These are phyloP conservation scores for Alternaria conjuncta DNA, from an alignment of 2,329 filamentous ascomycete genomes.

Conservation along the genomic window DNA sequence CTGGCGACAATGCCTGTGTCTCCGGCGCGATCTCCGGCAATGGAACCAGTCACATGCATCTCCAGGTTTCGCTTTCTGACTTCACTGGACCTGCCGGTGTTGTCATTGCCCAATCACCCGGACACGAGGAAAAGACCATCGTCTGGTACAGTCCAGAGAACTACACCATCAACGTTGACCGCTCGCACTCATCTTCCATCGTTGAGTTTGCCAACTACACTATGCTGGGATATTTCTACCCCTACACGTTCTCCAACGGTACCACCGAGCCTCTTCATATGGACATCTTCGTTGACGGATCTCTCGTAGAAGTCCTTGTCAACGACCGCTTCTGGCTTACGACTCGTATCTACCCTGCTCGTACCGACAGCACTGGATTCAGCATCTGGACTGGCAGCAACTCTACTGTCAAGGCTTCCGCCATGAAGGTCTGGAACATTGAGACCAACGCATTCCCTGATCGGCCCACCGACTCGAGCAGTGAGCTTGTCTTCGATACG, in stretches of 20 bases:
- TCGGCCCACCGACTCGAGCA: constrained; percentile 51
- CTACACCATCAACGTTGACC: constrained; percentile 55
- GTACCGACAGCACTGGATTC: constrained; percentile 52
- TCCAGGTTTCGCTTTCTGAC: constrained; percentile 50
- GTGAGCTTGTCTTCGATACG: constrained; percentile 51
- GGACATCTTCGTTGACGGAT: constrained; percentile 57
- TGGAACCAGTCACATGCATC: constrained; percentile 50
- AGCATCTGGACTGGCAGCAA: constrained; percentile 51
- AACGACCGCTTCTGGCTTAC: constrained; percentile 52
- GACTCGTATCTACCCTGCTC: constrained; percentile 56
- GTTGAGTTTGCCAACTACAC: constrained; percentile 52
- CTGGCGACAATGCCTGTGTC: constrained; percentile 16
- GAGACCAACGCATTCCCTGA: constrained; percentile 50
- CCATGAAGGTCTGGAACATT: constrained; percentile 50
- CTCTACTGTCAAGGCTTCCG: constrained; percentile 44
- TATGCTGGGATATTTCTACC: constrained; percentile 55
- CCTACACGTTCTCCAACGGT: constrained; percentile 49
- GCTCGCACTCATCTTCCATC: constrained; percentile 52
- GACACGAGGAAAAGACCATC: constrained; percentile 52
- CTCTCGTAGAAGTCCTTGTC: constrained; percentile 55
- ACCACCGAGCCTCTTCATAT: constrained; percentile 50
- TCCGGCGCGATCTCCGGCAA: constrained; percentile 33
- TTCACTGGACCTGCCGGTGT: constrained; percentile 52
- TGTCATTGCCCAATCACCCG: constrained; percentile 52
- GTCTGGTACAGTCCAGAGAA: constrained; percentile 56